phyloP scores from a whole-genome alignment of 2,329 filamentous ascomycete species.

The Colletotrichum neosansevieriae region DNA sequence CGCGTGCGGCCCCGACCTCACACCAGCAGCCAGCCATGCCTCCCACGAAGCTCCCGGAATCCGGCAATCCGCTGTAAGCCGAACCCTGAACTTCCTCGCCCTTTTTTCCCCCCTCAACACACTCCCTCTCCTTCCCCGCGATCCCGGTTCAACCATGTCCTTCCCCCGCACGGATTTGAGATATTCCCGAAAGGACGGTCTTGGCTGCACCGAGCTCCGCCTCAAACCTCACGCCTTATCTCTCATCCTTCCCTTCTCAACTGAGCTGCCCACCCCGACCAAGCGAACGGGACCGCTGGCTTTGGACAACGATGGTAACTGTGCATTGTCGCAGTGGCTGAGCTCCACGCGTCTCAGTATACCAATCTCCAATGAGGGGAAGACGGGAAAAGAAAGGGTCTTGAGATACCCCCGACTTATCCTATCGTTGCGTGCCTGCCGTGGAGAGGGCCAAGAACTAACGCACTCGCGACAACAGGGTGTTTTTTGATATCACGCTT shows the following conservation, averaged over 20 bases:
- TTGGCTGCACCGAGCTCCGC: slow-evolving; percentile 15
- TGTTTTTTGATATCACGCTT: slow-evolving; percentile 84
- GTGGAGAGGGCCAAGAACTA: slow-evolving; percentile 24
- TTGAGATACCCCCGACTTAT: slow-evolving; percentile 2
- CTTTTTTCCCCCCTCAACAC: background rate
- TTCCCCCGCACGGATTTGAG: background rate
- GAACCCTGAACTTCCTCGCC: background rate
- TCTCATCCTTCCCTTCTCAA: background rate
- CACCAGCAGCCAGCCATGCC: slow-evolving; percentile 49
- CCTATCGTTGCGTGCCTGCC: background rate
- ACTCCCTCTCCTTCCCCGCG: background rate
- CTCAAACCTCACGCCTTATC: slow-evolving; percentile 1
- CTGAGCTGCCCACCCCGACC: background rate
- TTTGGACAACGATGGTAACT: background rate
- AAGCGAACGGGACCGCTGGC: background rate
- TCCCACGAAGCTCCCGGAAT: slow-evolving; percentile 59
- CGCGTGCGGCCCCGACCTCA: background rate
- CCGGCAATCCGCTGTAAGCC: slow-evolving; percentile 62
- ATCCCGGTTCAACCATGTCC: too few species aligned
- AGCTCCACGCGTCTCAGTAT: slow-evolving; percentile 27
- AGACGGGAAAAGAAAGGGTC: slow-evolving; percentile 2
- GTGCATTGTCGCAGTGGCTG: slow-evolving; percentile 13
- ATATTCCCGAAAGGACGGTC: background rate
- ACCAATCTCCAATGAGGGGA: slow-evolving; percentile 3
- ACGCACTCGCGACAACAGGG: slow-evolving; percentile 51